Evolutionary conservation across 495 filamentous ascomycete species (phyloP).

Genomic region (Annulohypoxylon moriforme): DNA sequence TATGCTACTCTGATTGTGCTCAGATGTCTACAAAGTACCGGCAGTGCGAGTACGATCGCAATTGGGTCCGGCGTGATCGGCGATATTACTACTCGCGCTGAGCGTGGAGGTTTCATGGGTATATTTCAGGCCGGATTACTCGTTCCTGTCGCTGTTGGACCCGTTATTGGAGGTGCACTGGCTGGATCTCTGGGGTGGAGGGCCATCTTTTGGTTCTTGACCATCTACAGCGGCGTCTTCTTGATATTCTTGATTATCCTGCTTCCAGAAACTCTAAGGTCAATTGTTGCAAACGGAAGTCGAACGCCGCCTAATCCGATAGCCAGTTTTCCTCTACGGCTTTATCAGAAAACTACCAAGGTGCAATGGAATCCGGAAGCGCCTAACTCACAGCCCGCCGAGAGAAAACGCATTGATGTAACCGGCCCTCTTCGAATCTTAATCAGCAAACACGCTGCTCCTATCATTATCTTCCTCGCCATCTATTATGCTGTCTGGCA

Average conservation of each 20-base stretch:
- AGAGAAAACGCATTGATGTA: slow-evolving; percentile 52
- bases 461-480: slow-evolving; percentile 62
- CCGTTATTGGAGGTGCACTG: slow-evolving; percentile 66
- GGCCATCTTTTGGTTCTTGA: slow-evolving; percentile 68
- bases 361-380: slow-evolving; percentile 33
- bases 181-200: slow-evolving; percentile 65
- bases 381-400: slow-evolving; percentile 24
- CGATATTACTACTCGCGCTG: slow-evolving; percentile 64
- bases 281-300: slow-evolving; percentile 64
- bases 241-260: slow-evolving; percentile 55
- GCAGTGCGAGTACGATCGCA: slow-evolving; percentile 65
- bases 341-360: slow-evolving; percentile 51
- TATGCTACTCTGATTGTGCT: slow-evolving; percentile 61
- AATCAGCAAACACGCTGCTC: slow-evolving; percentile 54
- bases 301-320: slow-evolving; percentile 44
- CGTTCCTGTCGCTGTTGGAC: slow-evolving; percentile 62
- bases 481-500: slow-evolving; percentile 68
- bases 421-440: slow-evolving; percentile 60
- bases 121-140: slow-evolving; percentile 63
- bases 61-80: slow-evolving; percentile 68
- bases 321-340: slow-evolving; percentile 50
- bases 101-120: slow-evolving; percentile 67
- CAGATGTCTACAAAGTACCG: slow-evolving; percentile 62
- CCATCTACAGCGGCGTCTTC: slow-evolving; percentile 60
- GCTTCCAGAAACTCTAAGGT: slow-evolving; percentile 67